Conservation (phyloP, 345 rosid species). For the Aquilaria yunnanensis region DNA sequence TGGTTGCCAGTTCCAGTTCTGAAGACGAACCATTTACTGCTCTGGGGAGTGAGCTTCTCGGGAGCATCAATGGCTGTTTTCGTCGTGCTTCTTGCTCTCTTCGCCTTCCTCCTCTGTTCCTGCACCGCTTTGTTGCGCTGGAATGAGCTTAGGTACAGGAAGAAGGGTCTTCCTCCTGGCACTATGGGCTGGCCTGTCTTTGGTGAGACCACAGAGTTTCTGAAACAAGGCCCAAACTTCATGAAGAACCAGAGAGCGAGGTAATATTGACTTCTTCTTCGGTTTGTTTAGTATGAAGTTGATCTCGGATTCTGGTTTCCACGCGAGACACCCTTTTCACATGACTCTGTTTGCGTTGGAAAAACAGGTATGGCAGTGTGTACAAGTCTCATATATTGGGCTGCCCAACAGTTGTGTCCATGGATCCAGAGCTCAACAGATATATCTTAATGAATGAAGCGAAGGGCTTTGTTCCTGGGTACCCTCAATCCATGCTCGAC, state of each 20-base stretch:
- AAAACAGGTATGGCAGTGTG: slow-evolving; percentile 63
- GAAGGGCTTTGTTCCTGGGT: slow-evolving; percentile 92
- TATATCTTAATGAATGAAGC: slow-evolving; percentile 82
- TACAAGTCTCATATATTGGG: slow-evolving; percentile 96
- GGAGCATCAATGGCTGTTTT: slow-evolving; percentile 54
- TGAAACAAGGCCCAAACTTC: slow-evolving; percentile 92
- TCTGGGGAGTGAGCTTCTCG: slow-evolving; percentile 11
- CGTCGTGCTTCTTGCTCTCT: slow-evolving; percentile 34
- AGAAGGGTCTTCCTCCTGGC: slow-evolving; percentile 87
- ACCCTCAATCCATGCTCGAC: slow-evolving; percentile 93
- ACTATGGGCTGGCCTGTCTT: slow-evolving; percentile 99
- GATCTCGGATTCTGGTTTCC: too few relatives aligned
- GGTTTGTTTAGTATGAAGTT: neutral
- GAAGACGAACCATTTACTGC: slow-evolving; percentile 15
- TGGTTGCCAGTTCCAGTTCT: slow-evolving; percentile 10
- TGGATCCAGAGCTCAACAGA: slow-evolving; percentile 92
- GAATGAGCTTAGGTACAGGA: slow-evolving; percentile 70
- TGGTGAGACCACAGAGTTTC: slow-evolving; percentile 97
- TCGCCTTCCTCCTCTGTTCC: slow-evolving; percentile 40
- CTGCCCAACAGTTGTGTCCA: slow-evolving; percentile 85
- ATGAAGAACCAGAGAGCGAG: slow-evolving; percentile 85
- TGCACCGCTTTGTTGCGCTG: slow-evolving; percentile 67
- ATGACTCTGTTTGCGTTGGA: neutral
- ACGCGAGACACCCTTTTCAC: neutral
- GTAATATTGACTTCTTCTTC: slow-evolving; percentile 18